Base-by-base conservation (phyloP, 2,329 filamentous ascomycete genomes). In the Sordariomycetes sp. region DNA sequence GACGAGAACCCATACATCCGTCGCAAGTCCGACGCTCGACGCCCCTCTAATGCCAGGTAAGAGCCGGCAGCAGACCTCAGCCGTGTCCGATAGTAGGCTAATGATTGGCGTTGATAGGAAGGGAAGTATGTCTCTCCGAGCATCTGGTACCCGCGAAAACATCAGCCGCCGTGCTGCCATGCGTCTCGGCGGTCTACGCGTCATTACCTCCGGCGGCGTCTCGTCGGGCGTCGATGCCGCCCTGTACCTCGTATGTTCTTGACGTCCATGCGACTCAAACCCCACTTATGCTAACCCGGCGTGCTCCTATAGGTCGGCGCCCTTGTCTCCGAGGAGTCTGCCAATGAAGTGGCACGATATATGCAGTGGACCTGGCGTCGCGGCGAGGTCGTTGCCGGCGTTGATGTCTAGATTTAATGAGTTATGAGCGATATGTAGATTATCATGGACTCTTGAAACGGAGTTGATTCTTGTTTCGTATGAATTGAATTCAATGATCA, bases 291-390 rank as follows among this genome's bases (percentile, higher is more conserved):
- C 28, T 32, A 32, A 32, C 8, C 28, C 28, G 28, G 28, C 8
- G 28, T 32, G 28, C 28, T 32, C 8, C 28, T 32, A 32, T 32
- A 85, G 28, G 28, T 95, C 70, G 87, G 86, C 70, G 88, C 89
- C 63, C 74, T 95, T 69, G 88, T 92, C 54, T 87, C 84, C 60
- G 83, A 89, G 66, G 87, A 88, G 57, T 78, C 84, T 60, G 89
- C 89, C 61, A 79, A 83, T 59, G 87, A 92, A 72, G 84, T 89
- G 62, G 85, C 87, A 66, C 80, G 85, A 62, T 64, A 80, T 62
- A 83, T 94, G 77, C 87, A 92, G 74, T 88, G 91, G 77, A 82
- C 79, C 66, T 95, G 90, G 90, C 81, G 81, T 70, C 92, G 91
- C 83, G 89, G 89, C 64, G 77, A 88, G 68, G 88, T 90, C 64